Conservation (phyloP, 768 basidiomycete genomes). For the Hygrocybe punicea region DNA sequence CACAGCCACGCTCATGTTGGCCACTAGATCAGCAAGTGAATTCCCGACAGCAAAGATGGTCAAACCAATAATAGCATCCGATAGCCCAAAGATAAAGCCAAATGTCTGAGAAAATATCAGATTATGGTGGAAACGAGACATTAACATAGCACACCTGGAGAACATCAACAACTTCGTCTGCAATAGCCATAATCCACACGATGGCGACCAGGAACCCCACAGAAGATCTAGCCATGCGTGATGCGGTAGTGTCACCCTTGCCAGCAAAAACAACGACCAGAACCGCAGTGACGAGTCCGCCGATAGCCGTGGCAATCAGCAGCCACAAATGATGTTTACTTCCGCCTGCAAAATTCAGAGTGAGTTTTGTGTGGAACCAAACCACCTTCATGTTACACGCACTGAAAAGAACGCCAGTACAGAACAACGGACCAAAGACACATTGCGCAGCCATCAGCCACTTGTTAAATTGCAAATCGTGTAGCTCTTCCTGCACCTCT, state of each 20-base stretch:
- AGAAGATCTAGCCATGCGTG: conserved; percentile 71
- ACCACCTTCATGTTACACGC: conserved; percentile 25
- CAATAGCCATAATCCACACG: conserved; percentile 98
- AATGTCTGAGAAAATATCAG: conserved; percentile 57
- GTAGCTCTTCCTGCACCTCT: conserved; percentile 65
- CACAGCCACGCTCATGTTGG: conserved; percentile 93
- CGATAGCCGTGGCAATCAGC: conserved; percentile 49
- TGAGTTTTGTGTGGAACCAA: conserved; percentile 3
- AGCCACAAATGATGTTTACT: conserved; percentile 47
- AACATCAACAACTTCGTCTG: conserved; percentile 91
- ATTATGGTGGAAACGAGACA: background rate
- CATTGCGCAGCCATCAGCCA: conserved; percentile 87
- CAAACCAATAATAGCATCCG: conserved; percentile 94
- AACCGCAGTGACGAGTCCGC: conserved; percentile 52
- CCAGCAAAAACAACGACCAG: conserved; percentile 60
- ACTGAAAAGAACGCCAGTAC: conserved; percentile 75
- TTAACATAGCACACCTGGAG: conserved; percentile 57
- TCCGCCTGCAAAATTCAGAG: conserved; percentile 37
- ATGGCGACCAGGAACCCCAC: conserved; percentile 90
- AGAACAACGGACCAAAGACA: conserved; percentile 76
- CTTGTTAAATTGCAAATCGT: conserved; percentile 66
- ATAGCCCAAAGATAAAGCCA: conserved; percentile 90
- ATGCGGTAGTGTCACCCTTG: conserved; percentile 53
- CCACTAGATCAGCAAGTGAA: conserved; percentile 93
- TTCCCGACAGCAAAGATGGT: conserved; percentile 98